These are phyloP conservation scores for Pleodorina starrii DNA, from an alignment of 139 green algal species.

Conservation along the genomic window DNA sequence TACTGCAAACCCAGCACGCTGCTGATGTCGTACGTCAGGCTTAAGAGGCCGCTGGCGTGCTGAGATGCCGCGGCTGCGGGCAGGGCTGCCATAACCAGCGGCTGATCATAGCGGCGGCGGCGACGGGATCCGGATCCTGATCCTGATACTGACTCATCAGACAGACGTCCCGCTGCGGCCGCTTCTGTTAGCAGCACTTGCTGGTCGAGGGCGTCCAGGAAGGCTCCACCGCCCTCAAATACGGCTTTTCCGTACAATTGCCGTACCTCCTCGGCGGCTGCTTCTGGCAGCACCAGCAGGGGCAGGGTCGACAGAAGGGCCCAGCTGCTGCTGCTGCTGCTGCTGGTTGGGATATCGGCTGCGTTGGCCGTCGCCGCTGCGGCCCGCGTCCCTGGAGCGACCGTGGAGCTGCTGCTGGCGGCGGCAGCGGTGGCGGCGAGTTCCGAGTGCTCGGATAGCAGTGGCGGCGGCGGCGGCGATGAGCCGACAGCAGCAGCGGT, in stretches of 20 bases:
- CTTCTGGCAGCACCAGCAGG: not conserved
- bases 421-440: not conserved
- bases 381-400: not conserved
- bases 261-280: too few species aligned
- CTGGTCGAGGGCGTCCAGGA: not conserved
- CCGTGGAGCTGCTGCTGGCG: not conserved
- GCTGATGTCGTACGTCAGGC: not conserved
- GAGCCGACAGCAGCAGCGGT: too few species aligned
- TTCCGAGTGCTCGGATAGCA: too few species aligned
- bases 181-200: not conserved
- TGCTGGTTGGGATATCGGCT: too few species aligned
- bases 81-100: too few species aligned
- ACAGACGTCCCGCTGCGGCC: too few species aligned
- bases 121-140: not conserved
- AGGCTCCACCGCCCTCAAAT: not conserved
- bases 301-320: not conserved
- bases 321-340: too few species aligned
- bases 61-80: not conserved
- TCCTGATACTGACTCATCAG: too few species aligned
- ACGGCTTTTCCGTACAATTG: not conserved
- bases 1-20: not conserved
- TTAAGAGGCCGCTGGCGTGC: not conserved
- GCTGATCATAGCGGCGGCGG: too few species aligned
- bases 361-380: not conserved
- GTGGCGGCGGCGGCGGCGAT: not conserved